Evolutionary conservation across 2,329 filamentous ascomycete genomes (phyloP).

Genomic region (Hawksworthiomyces lignivorus): DNA sequence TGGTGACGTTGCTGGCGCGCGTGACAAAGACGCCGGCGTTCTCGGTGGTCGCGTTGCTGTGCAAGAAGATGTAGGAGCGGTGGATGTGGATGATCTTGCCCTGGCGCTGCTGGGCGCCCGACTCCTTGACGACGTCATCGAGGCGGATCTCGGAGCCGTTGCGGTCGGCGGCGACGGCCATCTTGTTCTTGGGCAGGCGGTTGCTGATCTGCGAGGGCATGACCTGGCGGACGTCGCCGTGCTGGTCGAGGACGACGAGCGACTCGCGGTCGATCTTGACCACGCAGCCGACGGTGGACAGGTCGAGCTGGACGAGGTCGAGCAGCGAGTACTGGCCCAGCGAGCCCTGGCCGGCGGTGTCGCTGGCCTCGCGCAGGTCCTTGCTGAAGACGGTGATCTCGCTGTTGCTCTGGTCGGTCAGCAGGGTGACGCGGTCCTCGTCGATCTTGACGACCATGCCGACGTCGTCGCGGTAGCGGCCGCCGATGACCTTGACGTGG

Average conservation of each 20-base stretch:
- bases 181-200: conserved; percentile 72
- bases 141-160: conserved; percentile 87
- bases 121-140: conserved; percentile 89
- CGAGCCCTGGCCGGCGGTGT: conserved; percentile 77
- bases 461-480: conserved; percentile 88
- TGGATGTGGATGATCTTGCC: conserved; percentile 93
- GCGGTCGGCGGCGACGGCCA: conserved; percentile 84
- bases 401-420: conserved; percentile 86
- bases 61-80: conserved; percentile 83
- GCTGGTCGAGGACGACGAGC: conserved; percentile 82
- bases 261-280: conserved; percentile 95
- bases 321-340: conserved; percentile 87
- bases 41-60: conserved; percentile 75
- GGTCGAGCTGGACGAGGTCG: conserved; percentile 89
- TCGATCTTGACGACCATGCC: conserved; percentile 94
- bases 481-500: conserved; percentile 97
- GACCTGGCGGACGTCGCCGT: conserved; percentile 71
- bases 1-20: conserved; percentile 76
- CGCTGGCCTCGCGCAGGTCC: conserved; percentile 85
- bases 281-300: conserved; percentile 84
- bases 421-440: conserved; percentile 83
- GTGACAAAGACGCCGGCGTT: conserved; percentile 87
- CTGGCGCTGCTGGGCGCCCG: conserved; percentile 73
- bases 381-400: conserved; percentile 98
- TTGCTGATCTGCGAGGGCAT: conserved; percentile 90